phyloP scores from a whole-genome alignment of 2,329 filamentous ascomycete genomes.

The Aspergillus sp. region DNA sequence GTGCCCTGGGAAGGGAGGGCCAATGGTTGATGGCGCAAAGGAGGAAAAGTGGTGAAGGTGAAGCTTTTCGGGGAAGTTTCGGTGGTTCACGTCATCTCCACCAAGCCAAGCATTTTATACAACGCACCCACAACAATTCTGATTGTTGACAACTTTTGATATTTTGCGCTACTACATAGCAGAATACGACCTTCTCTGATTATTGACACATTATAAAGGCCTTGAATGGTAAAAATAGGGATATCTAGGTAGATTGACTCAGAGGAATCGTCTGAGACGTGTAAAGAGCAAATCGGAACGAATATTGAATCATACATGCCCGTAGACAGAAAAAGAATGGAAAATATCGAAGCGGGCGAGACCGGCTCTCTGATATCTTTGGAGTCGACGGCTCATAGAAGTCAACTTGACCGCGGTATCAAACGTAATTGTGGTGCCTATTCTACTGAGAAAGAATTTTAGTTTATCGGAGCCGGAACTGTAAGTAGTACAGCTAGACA shows the following conservation, averaged over 20 bases:
- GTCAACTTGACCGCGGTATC: too few relatives aligned
- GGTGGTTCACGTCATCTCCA: slow-evolving; percentile 25
- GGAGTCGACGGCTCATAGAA: too few relatives aligned
- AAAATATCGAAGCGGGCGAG: too few relatives aligned
- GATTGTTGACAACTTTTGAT: not conserved
- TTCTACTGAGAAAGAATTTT: not conserved
- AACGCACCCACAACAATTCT: not conserved
- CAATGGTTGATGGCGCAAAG: not conserved
- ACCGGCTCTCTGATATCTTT: too few relatives aligned
- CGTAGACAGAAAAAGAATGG: too few relatives aligned
- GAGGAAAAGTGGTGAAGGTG: slow-evolving; percentile 20
- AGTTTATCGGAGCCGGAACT: too few relatives aligned
- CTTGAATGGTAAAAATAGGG: not conserved
- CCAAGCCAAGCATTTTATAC: slow-evolving; percentile 8
- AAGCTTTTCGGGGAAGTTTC: slow-evolving; percentile 25
- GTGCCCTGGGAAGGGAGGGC: not conserved
- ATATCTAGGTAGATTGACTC: not conserved
- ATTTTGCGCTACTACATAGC: not conserved
- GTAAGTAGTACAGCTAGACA: not conserved
- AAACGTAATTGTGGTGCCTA: not conserved
- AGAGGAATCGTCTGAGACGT: not conserved
- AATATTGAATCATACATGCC: too few relatives aligned
- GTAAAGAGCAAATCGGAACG: too few relatives aligned
- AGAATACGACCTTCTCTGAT: not conserved
- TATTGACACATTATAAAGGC: not conserved